These are phyloP conservation scores for Xylariaceae sp. DNA, from an alignment of 2,329 filamentous ascomycete species.

Conservation along the genomic window DNA sequence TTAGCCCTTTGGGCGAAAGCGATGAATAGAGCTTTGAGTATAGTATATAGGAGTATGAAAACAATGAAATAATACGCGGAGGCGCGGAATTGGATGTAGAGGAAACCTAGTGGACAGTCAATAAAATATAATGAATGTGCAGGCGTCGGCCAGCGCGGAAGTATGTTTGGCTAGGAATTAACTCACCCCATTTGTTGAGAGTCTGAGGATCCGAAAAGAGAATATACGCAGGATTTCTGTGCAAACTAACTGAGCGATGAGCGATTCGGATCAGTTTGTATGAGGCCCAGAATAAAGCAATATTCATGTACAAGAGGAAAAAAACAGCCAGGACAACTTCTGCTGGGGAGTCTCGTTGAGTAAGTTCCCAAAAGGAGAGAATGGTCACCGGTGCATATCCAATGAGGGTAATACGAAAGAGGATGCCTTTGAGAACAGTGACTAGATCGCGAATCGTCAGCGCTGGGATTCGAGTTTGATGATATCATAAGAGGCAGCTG, in stretches of 20 bases:
- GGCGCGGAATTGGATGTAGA: conserved; percentile 95
- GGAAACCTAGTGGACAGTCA: conserved; percentile 57
- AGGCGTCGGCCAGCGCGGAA: background rate
- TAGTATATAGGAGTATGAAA: conserved; percentile 68
- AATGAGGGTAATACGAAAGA: conserved; percentile 86
- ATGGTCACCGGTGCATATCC: conserved; percentile 89
- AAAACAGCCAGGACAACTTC: conserved; percentile 84
- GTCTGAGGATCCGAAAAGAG: conserved; percentile 92
- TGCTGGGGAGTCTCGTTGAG: conserved; percentile 75
- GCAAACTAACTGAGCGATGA: conserved; percentile 81
- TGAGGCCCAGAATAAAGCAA: conserved; percentile 78
- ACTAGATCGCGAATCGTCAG: conserved; percentile 32
- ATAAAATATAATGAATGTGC: background rate
- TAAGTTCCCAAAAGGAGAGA: conserved; percentile 91
- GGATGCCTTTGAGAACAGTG: conserved; percentile 85
- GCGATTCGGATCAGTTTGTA: conserved; percentile 87
- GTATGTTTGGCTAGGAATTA: background rate
- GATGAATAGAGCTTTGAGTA: conserved; percentile 89
- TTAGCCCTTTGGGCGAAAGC: conserved; percentile 70
- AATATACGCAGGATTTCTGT: conserved; percentile 95
- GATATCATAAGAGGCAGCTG: background rate
- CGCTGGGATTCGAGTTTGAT: background rate
- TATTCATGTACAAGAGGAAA: conserved; percentile 77
- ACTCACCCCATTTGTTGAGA: conserved; percentile 79
- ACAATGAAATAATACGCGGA: conserved; percentile 95